Evolutionary conservation across 2,329 filamentous ascomycete species (phyloP), one percentile per base, ranked within the genome.

Genomic region (Rhytidhysteron rufulum): DNA sequence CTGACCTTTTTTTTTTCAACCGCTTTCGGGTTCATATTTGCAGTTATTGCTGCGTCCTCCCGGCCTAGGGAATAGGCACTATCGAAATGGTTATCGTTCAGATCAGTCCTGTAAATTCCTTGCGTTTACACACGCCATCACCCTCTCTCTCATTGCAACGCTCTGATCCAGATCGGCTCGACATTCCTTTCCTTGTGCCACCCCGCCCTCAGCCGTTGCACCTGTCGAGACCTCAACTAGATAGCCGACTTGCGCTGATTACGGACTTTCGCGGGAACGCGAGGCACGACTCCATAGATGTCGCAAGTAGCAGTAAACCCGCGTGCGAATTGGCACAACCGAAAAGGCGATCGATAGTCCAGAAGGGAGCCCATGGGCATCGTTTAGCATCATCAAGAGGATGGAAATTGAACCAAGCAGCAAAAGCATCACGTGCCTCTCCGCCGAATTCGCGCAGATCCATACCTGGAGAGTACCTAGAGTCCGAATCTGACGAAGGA

Each of bases 301-400:
- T 8, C 16, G 17, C 6, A 35, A 35, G 10, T n/a, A 22, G 24
- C 10, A 35, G 6, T 9, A 24, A n/a, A 20, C 20, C 17, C 18
- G 16, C 33, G 11, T 16, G n/a, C 31, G 24, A 7, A 13, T 27
- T 27, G 24, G 8, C 24, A 27, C 8, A 13, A 27, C 24, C 13
- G 3, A 33, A 4, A 33, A 15, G 3, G 5, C 15, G 15, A 33
- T 17, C 31, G 17, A 15, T 18, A 11, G 19, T 17, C 18, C 13
- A 17, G 31, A 19, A 11, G 18, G 15, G 31, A 15, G 11, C 15
- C 11, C 15, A 18, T 4, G 18, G 18, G 5, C 11, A 17, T 21
- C 33, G 19, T 24, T 16, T 35, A 9, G 33, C 33, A 8, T 35
- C 33, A 3, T 35, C 33, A 19, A 17, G 33, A n/a, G 33, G 33